These are phyloP conservation scores for Biancaea sappan DNA, from an alignment of 306 rosid genomes.

Conservation along the genomic window DNA sequence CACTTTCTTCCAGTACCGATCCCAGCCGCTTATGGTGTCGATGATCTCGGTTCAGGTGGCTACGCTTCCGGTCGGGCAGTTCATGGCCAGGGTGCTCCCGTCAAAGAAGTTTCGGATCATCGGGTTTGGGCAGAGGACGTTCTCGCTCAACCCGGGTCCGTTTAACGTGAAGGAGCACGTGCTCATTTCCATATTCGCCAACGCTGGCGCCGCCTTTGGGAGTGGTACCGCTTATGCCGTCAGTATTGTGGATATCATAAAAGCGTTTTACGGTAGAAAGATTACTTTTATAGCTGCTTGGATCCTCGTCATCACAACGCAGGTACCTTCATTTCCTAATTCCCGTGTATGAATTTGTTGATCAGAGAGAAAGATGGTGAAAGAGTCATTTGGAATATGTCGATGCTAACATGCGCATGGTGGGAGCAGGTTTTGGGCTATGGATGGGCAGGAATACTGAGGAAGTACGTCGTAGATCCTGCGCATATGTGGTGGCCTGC, in stretches of 20 bases:
- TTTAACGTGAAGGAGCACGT: constrained; percentile 84
- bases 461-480: constrained; percentile 74
- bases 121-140: constrained; percentile 33
- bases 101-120: constrained; percentile 28
- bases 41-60: constrained; percentile 65
- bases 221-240: constrained; percentile 60
- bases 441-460: constrained; percentile 84
- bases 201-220: constrained; percentile 67
- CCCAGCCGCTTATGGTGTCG: constrained; percentile 50
- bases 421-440: constrained; percentile 63
- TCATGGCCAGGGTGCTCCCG: constrained; percentile 63
- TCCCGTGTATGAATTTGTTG: background rate
- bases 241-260: constrained; percentile 56
- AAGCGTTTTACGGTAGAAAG: constrained; percentile 50
- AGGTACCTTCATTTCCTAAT: constrained; percentile 38
- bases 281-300: constrained; percentile 55
- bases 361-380: background rate
- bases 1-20: constrained; percentile 64
- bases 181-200: constrained; percentile 69
- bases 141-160: constrained; percentile 70
- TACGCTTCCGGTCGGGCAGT: constrained; percentile 60
- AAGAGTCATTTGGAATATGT: background rate
- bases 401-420: background rate
- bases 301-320: constrained; percentile 64
- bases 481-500: constrained; percentile 87